A percentile compares a stretch with the other conserved stretches of the same genome.
These are phyloP conservation scores for Claviceps humidiphila DNA, from an alignment of 2,329 filamentous ascomycete genomes.

Conservation along the genomic window DNA sequence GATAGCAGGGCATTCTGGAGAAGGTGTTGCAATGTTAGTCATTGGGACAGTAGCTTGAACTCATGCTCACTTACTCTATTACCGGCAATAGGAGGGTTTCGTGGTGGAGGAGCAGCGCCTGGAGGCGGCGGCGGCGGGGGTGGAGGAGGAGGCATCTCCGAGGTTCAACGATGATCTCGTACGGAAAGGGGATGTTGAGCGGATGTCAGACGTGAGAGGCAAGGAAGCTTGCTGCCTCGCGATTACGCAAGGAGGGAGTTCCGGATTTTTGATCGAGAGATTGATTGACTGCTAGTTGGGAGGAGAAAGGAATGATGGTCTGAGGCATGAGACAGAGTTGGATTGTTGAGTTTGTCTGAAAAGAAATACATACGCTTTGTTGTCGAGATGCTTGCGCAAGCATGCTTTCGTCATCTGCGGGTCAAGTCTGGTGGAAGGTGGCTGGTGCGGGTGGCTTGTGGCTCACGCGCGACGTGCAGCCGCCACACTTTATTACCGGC, in stretches of 20 bases:
- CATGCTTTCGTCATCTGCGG: conserved; percentile 10
- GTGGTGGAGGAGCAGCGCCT: conserved; percentile 31
- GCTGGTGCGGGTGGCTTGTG: neutral
- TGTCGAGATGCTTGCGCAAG: conserved; percentile 6
- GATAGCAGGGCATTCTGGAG: conserved; percentile 67
- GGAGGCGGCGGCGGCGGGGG: conserved; percentile 50
- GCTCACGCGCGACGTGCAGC: neutral
- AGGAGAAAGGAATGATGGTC: neutral
- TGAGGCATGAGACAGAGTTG: neutral
- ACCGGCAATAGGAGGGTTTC: conserved; percentile 39
- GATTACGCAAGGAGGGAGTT: neutral
- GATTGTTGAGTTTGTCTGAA: neutral
- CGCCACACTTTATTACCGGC: neutral
- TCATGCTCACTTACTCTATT: conserved; percentile 45
- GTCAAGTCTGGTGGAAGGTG: neutral
- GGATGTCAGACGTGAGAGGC: neutral
- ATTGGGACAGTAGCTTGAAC: neutral
- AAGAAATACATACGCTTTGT: neutral
- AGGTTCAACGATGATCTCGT: neutral
- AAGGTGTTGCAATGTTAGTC: neutral
- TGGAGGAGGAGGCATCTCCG: conserved; percentile 26
- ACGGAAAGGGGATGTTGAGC: neutral
- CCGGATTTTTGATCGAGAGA: neutral
- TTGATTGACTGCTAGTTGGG: neutral
- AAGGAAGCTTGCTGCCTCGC: neutral